A percentile compares a stretch with the other conserved stretches of the same genome.
Conservation (phyloP, 176 grass and related monocot genomes). For the Phragmites australis region DNA sequence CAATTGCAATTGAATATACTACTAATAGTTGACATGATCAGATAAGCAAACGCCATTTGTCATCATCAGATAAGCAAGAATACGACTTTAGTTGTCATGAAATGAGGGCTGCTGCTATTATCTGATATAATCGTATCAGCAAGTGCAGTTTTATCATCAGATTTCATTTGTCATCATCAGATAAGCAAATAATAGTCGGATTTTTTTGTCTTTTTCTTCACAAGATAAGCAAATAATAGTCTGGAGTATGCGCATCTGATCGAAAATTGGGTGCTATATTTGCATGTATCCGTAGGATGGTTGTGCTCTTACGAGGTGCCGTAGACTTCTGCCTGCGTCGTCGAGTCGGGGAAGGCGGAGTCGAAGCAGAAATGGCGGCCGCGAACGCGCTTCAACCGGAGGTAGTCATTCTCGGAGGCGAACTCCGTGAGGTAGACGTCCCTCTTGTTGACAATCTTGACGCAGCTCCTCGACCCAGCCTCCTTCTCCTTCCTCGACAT, state of each 20-base stretch:
- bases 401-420: constrained; percentile 82
- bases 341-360: constrained; percentile 75
- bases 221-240: constrained; percentile 15
- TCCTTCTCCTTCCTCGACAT: constrained; percentile 85
- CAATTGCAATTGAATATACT: constrained; percentile 2
- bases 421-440: constrained; percentile 88
- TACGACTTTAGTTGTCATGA: background rate
- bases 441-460: constrained; percentile 95
- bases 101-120: background rate
- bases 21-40: background rate
- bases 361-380: constrained; percentile 98
- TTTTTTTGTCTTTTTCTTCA: background rate
- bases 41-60: background rate
- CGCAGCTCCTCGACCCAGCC: constrained; percentile 65
- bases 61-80: background rate
- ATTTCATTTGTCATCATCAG: background rate
- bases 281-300: background rate
- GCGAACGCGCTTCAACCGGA: constrained; percentile 79
- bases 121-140: background rate
- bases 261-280: background rate
- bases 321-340: constrained; percentile 78
- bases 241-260: constrained; percentile 8
- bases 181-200: background rate
- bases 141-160: background rate
- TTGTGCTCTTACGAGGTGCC: constrained; percentile 62